Evolutionary conservation across 768 basidiomycete species (phyloP).

Genomic region (Ramaria rubella): DNA sequence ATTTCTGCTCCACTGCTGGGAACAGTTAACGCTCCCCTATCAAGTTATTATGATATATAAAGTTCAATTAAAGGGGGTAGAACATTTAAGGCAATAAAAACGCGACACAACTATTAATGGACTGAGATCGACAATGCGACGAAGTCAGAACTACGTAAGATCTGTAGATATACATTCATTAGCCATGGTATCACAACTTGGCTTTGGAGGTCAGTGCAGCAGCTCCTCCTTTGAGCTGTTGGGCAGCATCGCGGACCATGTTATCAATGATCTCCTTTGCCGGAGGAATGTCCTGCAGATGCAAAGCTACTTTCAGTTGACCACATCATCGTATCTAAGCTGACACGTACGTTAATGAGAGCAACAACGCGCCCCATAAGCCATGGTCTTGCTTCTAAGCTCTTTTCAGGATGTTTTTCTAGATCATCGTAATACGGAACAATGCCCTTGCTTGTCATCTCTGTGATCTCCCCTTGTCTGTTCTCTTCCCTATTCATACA

Average conservation of each 20-base stretch:
- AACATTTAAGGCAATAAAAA: too few relatives aligned
- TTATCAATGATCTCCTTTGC: slow-evolving; percentile 78
- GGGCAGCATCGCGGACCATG: slow-evolving; percentile 61
- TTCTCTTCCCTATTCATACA: slow-evolving; percentile 57
- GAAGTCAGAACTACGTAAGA: too few relatives aligned
- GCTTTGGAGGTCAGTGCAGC: slow-evolving; percentile 37
- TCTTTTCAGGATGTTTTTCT: slow-evolving; percentile 76
- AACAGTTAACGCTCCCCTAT: too few relatives aligned
- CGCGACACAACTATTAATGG: too few relatives aligned
- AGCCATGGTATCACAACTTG: slow-evolving; percentile 36
- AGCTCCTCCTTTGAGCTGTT: slow-evolving; percentile 37
- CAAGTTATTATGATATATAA: too few relatives aligned
- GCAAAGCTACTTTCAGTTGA: slow-evolving; percentile 21
- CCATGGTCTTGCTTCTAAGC: slow-evolving; percentile 58
- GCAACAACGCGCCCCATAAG: slow-evolving; percentile 80
- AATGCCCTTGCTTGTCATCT: slow-evolving; percentile 76
- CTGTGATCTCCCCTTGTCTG: slow-evolving; percentile 73
- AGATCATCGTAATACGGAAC: slow-evolving; percentile 68
- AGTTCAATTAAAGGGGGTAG: too few relatives aligned
- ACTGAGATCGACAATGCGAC: too few relatives aligned
- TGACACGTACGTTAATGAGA: slow-evolving; percentile 25
- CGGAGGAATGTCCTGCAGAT: slow-evolving; percentile 57
- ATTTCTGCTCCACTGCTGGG: too few relatives aligned
- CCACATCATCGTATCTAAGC: too few relatives aligned
- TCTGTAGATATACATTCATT: background rate